Evolutionary conservation across 139 green algal genomes (phyloP).

Genomic region (Zygnema circumcarinatum): DNA sequence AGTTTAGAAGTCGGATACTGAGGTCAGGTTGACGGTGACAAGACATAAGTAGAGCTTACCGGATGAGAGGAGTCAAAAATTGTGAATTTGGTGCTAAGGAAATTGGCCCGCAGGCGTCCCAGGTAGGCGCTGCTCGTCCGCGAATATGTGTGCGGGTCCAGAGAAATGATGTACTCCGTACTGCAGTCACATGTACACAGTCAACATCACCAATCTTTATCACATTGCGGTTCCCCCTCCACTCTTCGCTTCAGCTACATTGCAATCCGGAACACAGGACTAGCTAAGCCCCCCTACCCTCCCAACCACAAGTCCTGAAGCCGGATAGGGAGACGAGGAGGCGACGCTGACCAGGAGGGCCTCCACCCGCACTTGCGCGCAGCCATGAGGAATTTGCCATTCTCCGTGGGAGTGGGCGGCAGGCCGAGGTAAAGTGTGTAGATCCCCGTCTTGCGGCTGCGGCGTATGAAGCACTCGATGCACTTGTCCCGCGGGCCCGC

Average conservation of each 20-base stretch:
- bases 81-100: constrained; percentile 92
- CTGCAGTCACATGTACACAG: no score
- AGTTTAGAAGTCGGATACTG: no score
- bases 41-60: no score
- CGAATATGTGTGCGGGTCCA: constrained; percentile 73
- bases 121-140: constrained; percentile 70
- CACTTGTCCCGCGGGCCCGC: constrained; percentile 3
- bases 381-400: constrained; percentile 77
- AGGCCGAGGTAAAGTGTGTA: constrained; percentile 45
- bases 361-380: constrained; percentile 86
- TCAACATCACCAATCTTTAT: constrained; percentile 14
- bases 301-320: no score
- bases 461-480: constrained; percentile 44
- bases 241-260: background rate
- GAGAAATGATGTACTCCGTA: constrained; percentile 88
- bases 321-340: no score
- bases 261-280: no score
- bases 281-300: no score
- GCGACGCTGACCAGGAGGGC: constrained; percentile 55
- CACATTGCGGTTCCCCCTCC: background rate
- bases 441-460: constrained; percentile 33
- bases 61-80: constrained; percentile 85
- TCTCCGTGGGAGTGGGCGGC: constrained; percentile 25
- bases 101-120: constrained; percentile 85
- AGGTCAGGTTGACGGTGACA: no score